These are phyloP conservation scores for Cubamyces lactineus DNA, from an alignment of 768 basidiomycete species.

Conservation along the genomic window DNA sequence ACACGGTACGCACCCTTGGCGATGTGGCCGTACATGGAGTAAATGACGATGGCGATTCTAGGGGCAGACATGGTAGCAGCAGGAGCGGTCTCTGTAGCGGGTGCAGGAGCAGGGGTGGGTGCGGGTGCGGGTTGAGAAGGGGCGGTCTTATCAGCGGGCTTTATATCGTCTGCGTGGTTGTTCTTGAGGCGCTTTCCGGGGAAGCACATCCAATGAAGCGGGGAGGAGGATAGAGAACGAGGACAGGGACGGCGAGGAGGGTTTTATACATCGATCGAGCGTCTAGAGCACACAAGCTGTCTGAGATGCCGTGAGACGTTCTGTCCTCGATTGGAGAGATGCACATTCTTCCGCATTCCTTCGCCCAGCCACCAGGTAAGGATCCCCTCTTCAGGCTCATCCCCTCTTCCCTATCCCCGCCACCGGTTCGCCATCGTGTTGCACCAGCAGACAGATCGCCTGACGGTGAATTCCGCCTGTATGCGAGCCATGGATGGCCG, in stretches of 20 bases:
- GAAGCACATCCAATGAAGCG: constrained; percentile 27
- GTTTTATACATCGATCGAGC: constrained; percentile 19
- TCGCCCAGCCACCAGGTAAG: constrained; percentile 1
- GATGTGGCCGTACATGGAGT: constrained; percentile 78
- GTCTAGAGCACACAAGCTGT: constrained; percentile 1
- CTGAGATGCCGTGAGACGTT: constrained; percentile 21
- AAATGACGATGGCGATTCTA: constrained; percentile 72
- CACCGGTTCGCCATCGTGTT: neutral
- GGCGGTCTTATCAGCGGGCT: constrained; percentile 11
- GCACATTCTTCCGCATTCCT: constrained; percentile 14
- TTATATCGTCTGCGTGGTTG: constrained; percentile 24
- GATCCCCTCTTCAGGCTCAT: neutral
- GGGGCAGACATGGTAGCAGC: constrained; percentile 39
- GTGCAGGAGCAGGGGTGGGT: constrained; percentile 10
- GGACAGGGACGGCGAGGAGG: neutral
- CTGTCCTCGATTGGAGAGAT: constrained; percentile 15
- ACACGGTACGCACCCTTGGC: constrained; percentile 52
- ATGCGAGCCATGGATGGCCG: neutral
- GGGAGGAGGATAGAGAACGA: neutral
- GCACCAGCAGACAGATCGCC: too few relatives aligned
- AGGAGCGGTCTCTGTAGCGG: constrained; percentile 10
- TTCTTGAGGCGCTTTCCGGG: constrained; percentile 27
- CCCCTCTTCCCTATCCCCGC: constrained; percentile 6
- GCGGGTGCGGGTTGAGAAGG: constrained; percentile 11
- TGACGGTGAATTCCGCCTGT: neutral